These are phyloP conservation scores for Trichoderma atrobrunneum DNA, from an alignment of 2,329 filamentous ascomycete species.

Conservation along the genomic window DNA sequence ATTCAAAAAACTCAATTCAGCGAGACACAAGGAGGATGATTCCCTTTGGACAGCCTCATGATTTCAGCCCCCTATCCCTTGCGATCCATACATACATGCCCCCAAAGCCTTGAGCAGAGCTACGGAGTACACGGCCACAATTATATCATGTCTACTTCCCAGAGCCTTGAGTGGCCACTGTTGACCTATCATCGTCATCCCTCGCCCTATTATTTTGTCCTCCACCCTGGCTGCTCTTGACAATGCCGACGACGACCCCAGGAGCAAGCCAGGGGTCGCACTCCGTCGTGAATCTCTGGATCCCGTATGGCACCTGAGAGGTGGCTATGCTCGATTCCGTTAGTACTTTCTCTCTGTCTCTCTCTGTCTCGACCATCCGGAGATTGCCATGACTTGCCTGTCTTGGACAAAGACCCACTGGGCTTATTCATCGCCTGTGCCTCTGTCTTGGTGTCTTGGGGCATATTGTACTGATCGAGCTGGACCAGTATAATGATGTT, in stretches of 20 bases:
- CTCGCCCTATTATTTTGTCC: neutral
- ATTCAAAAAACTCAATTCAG: neutral
- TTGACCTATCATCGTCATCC: constrained; percentile 13
- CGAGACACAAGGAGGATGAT: neutral
- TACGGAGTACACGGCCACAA: too few species aligned
- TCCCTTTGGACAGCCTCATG: too few species aligned
- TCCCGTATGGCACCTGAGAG: constrained; percentile 9
- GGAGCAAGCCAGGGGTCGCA: constrained; percentile 9
- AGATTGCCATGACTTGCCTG: constrained; percentile 1
- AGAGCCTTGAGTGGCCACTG: constrained; percentile 17
- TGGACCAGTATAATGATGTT: neutral
- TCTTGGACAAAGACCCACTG: neutral
- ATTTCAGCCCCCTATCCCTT: neutral
- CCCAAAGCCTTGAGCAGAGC: neutral
- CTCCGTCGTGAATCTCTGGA: constrained; percentile 14
- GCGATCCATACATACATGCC: neutral
- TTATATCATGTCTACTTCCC: neutral
- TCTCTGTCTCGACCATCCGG: neutral
- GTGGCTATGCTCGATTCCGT: neutral
- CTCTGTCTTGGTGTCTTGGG: neutral
- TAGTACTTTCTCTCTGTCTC: neutral
- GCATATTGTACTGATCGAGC: neutral
- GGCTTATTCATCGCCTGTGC: neutral
- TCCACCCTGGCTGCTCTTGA: neutral
- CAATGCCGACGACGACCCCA: constrained; percentile 6